These are phyloP conservation scores for Debaryomycetaceae sp. DNA, from an alignment of 1,139 yeast species.

Conservation along the genomic window DNA sequence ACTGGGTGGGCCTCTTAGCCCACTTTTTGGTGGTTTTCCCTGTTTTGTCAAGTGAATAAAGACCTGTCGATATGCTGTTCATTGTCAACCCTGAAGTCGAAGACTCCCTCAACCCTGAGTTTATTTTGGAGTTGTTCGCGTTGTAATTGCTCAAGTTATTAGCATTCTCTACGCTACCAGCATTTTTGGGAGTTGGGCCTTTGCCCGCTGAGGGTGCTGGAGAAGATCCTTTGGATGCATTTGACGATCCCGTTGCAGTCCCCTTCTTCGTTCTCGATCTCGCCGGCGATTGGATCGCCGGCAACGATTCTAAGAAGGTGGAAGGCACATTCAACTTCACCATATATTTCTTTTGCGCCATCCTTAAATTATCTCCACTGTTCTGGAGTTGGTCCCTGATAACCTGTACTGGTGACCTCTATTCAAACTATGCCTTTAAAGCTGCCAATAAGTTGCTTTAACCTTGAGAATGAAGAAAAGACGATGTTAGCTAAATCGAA, in stretches of 20 bases:
- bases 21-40: slow-evolving; percentile 52
- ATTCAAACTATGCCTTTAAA: neutral
- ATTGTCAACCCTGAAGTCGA: slow-evolving; percentile 44
- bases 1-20: slow-evolving; percentile 42
- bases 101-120: slow-evolving; percentile 40
- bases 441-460: neutral
- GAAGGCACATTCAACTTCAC: slow-evolving; percentile 33
- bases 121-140: slow-evolving; percentile 27
- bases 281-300: slow-evolving; percentile 31
- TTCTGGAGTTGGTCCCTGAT: too few relatives aligned
- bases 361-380: slow-evolving; percentile 20
- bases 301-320: slow-evolving; percentile 30
- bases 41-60: slow-evolving; percentile 40
- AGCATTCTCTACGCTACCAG: slow-evolving; percentile 11
- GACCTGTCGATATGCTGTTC: slow-evolving; percentile 29
- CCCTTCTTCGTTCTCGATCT: slow-evolving; percentile 29
- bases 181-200: neutral
- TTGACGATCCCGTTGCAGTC: slow-evolving; percentile 7
- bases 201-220: slow-evolving; percentile 13
- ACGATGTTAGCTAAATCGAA: too few relatives aligned
- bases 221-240: slow-evolving; percentile 11
- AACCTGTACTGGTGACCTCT: neutral
- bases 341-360: slow-evolving; percentile 30
- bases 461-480: neutral
- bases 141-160: slow-evolving; percentile 14